These are phyloP conservation scores for Thraustochytrium sp. DNA, from an alignment of 352 stramenopile genomes.

Conservation along the genomic window DNA sequence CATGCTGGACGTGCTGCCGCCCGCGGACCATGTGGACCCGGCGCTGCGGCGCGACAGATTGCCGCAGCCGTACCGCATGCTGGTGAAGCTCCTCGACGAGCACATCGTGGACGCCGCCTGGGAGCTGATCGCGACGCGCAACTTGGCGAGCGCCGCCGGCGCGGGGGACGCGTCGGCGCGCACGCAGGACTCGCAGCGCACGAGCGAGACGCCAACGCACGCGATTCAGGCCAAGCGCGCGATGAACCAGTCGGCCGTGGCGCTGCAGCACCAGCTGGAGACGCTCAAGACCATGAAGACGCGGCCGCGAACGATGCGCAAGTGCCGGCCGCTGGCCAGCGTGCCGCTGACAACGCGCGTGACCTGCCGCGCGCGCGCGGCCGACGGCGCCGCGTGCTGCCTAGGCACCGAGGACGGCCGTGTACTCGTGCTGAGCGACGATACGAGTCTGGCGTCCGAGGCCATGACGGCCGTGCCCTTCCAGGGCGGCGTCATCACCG, in stretches of 20 bases:
- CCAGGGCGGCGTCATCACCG: neutral
- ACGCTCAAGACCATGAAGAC: neutral
- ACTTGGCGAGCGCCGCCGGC: neutral
- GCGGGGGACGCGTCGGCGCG: neutral
- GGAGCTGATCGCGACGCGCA: constrained; percentile 1
- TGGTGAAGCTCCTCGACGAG: constrained; percentile 29
- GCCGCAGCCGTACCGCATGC: constrained; percentile 34
- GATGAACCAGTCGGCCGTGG: neutral
- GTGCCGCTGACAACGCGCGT: too few relatives aligned
- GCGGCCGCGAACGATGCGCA: neutral
- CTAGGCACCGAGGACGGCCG: neutral
- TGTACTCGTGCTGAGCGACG: neutral
- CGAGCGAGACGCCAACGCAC: neutral
- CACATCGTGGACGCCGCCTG: neutral
- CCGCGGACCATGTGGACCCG: constrained; percentile 7
- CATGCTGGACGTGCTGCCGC: constrained; percentile 5
- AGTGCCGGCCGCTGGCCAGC: neutral
- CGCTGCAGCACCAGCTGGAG: neutral
- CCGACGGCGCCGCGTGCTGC: neutral
- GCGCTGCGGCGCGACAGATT: neutral
- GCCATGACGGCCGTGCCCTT: neutral
- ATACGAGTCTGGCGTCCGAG: neutral
- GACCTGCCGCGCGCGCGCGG: neutral
- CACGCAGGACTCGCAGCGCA: neutral
- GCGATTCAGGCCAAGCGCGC: neutral